Percentiles rank a stretch among this genome's conserved stretches.
Conservation (phyloP, 1,284 basidiomycete genomes). For the Mycena citricolor region DNA sequence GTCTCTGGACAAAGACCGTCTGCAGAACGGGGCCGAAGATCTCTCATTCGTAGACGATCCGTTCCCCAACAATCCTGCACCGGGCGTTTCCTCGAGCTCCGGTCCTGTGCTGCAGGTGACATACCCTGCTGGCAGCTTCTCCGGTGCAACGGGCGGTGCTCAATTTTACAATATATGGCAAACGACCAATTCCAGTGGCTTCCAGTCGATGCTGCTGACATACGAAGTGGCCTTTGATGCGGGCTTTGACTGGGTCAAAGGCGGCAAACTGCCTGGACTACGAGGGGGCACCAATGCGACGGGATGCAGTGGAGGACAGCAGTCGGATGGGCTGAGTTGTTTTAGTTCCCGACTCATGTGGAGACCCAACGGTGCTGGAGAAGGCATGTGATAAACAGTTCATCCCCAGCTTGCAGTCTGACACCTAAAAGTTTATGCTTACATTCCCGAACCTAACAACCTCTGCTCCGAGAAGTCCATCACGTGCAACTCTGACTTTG, state of each 20-base stretch:
- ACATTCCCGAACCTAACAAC: slow-evolving; percentile 54
- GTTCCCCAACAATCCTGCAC: slow-evolving; percentile 50
- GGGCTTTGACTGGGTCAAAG: slow-evolving; percentile 69
- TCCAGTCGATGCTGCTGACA: slow-evolving; percentile 63
- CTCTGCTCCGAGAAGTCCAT: slow-evolving; percentile 58
- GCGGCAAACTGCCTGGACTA: slow-evolving; percentile 60
- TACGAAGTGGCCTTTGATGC: slow-evolving; percentile 73
- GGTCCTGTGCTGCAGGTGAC: slow-evolving; percentile 65
- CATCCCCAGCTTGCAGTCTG: slow-evolving; percentile 5
- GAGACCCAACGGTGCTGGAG: slow-evolving; percentile 59
- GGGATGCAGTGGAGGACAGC: slow-evolving; percentile 65
- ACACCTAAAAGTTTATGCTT: slow-evolving; percentile 57
- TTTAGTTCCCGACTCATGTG: slow-evolving; percentile 76
- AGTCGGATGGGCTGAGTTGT: slow-evolving; percentile 57
- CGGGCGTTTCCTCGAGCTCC: slow-evolving; percentile 32
- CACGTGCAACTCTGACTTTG: slow-evolving; percentile 64
- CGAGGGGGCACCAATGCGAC: slow-evolving; percentile 60
- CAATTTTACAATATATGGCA: slow-evolving; percentile 71
- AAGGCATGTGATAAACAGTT: slow-evolving; percentile 46
- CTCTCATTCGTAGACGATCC: slow-evolving; percentile 66
- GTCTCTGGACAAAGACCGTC: slow-evolving; percentile 58
- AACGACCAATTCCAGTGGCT: slow-evolving; percentile 47
- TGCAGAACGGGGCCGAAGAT: slow-evolving; percentile 52
- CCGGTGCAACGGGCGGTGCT: slow-evolving; percentile 58
- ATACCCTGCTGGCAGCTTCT: slow-evolving; percentile 62